A percentile compares a stretch with the other conserved stretches of the same genome.
phyloP scores from a whole-genome alignment of 75 land plant genomes.

The Pinus albicaulis region DNA sequence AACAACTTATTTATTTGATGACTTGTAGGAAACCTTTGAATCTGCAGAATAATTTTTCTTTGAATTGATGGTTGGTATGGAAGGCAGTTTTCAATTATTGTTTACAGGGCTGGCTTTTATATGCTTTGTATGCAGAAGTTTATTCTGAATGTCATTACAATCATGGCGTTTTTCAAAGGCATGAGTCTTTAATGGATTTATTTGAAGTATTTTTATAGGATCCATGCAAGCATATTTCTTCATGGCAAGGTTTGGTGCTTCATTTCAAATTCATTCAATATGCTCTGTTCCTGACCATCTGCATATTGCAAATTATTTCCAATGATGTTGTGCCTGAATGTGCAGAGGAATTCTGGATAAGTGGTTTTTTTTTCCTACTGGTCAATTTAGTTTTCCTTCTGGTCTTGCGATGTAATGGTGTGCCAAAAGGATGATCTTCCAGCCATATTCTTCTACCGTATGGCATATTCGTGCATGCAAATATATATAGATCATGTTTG shows the following conservation, averaged over 20 bases:
- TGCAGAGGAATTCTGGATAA: background rate
- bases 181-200: background rate
- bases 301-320: background rate
- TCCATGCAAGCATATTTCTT: background rate
- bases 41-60: background rate
- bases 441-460: background rate
- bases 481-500: background rate
- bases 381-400: background rate
- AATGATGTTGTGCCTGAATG: background rate
- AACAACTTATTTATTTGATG: background rate
- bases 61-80: background rate
- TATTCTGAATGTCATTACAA: background rate
- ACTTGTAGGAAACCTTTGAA: background rate
- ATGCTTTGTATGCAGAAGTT: background rate
- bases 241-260: background rate
- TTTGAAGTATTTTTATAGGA: background rate
- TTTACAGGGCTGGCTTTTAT: background rate
- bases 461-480: background rate
- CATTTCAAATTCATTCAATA: background rate
- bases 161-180: background rate
- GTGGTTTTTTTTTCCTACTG: background rate
- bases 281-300: background rate
- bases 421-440: background rate
- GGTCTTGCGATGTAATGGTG: background rate
- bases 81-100: background rate